Percentiles rank a stretch among this genome's conserved stretches.
These are phyloP conservation scores for Fomitopsis schrenkii DNA, from an alignment of 1,284 basidiomycete species.

Conservation along the genomic window DNA sequence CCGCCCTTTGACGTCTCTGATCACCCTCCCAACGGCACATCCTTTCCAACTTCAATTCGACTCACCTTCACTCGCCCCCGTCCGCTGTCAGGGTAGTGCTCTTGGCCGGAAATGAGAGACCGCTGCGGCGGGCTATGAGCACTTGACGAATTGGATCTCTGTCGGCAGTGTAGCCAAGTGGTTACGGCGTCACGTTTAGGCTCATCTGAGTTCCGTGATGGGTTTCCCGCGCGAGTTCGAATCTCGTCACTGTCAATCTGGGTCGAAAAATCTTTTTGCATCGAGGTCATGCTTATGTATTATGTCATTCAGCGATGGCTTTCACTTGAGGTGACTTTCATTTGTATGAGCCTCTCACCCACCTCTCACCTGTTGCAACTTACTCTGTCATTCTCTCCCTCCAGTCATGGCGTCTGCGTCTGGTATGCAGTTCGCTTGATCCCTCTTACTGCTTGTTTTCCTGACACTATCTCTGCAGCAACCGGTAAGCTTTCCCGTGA, in stretches of 20 bases:
- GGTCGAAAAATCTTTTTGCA: no score
- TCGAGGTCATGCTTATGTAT: no score
- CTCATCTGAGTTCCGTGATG: slow-evolving; percentile 40
- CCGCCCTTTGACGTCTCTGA: neutral
- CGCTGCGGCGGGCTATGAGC: no score
- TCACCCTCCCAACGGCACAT: neutral
- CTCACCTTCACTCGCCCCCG: no score
- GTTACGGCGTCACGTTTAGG: slow-evolving; percentile 62
- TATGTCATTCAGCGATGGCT: no score
- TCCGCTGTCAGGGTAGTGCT: no score
- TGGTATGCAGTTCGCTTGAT: neutral
- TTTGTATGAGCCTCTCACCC: no score
- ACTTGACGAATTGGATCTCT: neutral
- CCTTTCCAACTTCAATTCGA: neutral
- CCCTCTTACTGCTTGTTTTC: neutral
- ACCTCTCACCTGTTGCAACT: neutral
- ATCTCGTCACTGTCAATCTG: slow-evolving; percentile 53
- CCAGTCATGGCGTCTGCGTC: slow-evolving; percentile 12
- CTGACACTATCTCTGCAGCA: slow-evolving; percentile 10
- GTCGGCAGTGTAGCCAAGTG: slow-evolving; percentile 56
- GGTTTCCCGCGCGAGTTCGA: slow-evolving; percentile 60
- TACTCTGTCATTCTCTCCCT: neutral
- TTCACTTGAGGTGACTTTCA: slow-evolving; percentile 6
- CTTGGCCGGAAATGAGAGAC: no score
- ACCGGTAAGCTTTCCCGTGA: slow-evolving; percentile 86